Base-by-base conservation (phyloP, 192 early-diverging fungal species). In the Coemansia reversa region DNA sequence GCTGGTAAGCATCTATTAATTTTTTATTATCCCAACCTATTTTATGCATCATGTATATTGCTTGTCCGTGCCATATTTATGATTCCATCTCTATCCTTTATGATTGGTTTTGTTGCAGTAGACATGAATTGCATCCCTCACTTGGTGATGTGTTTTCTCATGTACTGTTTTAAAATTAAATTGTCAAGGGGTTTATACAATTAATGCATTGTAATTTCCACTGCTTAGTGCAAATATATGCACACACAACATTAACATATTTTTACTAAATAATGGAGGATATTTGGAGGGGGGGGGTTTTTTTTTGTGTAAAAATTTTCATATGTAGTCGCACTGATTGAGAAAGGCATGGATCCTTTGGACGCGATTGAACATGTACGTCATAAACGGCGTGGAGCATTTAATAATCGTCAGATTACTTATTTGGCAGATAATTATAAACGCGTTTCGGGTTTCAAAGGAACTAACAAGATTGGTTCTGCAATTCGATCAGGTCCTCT, bases 401-500 rank as follows among this genome's bases (percentile, higher is more conserved):
- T 94, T 72, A 92, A 92, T 69, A 91, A 86, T 71, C 77, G 78
- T 19, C 92, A 94, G 68, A 88, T 94, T 54, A 84, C 67, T 50
- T 91, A 76, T 55, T 62, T 88, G 62, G 86, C 66, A n/a, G 71
- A 77, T 53, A 62, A 55, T 47, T 82, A 82, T 63, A 82, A 82
- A 67, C 74, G 75, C 7, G 30, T 68, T 27, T 72, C 79, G 19
- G 71, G 51, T 0, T 69, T 67, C 32, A 81, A 81, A 64, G 48
- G 60, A 22, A 33, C 73, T 5, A 51, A 28, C 42, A 76, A 75
- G 62, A 57, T 70, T 1, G 56, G 54, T 4, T 62, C 62, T 7
- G 62, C 62, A 22, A 70, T 70, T 24, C 58, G 72, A 14, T 59
- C 65, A 20, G 74, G 68, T 65, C 72, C 71, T 5, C 19, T 61